These are phyloP conservation scores for Aspergillus thermomutatus DNA, from an alignment of 2,329 filamentous ascomycete species.

Conservation along the genomic window DNA sequence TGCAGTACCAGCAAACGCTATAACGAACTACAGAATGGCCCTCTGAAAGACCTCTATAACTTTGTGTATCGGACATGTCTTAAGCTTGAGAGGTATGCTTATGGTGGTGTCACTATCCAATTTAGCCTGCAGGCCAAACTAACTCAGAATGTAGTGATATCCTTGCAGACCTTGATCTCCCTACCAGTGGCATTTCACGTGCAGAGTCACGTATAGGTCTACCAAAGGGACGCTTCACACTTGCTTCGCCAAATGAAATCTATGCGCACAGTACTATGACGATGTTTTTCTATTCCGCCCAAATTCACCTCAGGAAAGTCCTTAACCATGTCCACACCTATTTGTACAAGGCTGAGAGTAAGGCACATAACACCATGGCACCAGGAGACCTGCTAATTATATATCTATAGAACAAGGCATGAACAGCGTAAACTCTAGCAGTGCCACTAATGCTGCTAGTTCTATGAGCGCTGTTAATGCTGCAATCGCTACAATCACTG, in stretches of 20 bases:
- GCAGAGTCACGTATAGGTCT: constrained; percentile 48
- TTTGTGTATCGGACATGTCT: constrained; percentile 91
- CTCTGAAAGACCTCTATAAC: constrained; percentile 59
- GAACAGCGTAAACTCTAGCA: background rate
- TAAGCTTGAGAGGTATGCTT: constrained; percentile 75
- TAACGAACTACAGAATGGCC: constrained; percentile 26
- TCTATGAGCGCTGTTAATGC: background rate
- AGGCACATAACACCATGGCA: constrained; percentile 1
- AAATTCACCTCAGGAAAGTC: constrained; percentile 57
- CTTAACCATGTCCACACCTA: constrained; percentile 55
- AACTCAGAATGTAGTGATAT: too few relatives aligned
- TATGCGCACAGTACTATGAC: constrained; percentile 38
- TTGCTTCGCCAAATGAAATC: constrained; percentile 30
- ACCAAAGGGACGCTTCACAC: constrained; percentile 35
- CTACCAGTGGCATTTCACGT: constrained; percentile 58
- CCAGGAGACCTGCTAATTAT: background rate
- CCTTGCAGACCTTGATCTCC: constrained; percentile 74
- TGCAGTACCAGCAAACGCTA: constrained; percentile 30
- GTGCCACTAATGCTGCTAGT: background rate
- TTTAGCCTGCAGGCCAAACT: too few relatives aligned
- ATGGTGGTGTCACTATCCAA: background rate
- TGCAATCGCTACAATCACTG: background rate
- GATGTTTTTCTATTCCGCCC: constrained; percentile 58
- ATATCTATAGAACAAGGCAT: constrained; percentile 19
- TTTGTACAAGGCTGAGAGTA: constrained; percentile 47